Percentiles rank a stretch among this genome's conserved stretches.
Conservation (phyloP, 768 basidiomycete species). For the Cystobasidium tubakii region DNA sequence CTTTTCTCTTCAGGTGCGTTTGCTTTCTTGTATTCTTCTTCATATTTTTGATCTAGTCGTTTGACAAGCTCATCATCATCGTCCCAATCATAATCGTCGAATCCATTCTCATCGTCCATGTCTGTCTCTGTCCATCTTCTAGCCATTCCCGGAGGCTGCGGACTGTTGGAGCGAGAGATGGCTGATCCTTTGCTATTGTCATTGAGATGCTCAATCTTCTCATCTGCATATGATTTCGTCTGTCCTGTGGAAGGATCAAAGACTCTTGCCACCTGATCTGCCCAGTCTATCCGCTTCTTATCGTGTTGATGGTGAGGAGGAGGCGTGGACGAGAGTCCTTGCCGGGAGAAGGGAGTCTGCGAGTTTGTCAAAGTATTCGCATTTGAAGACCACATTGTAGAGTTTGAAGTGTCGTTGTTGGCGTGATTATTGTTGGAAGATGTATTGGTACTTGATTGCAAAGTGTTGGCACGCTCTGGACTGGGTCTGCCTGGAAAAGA, state of each 20-base stretch:
- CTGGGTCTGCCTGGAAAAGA: neutral
- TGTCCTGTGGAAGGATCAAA: neutral
- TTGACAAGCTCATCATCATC: constrained; percentile 70
- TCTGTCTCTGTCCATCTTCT: neutral
- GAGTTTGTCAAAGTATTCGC: constrained; percentile 8
- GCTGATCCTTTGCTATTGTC: neutral
- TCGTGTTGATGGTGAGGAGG: neutral
- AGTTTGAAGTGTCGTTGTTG: neutral
- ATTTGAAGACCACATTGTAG: neutral
- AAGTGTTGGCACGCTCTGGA: neutral
- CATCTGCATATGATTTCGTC: neutral
- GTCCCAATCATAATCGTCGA: constrained; percentile 58
- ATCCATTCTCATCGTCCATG: constrained; percentile 8
- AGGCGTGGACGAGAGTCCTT: neutral
- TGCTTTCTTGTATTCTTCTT: constrained; percentile 53
- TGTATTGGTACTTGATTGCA: neutral
- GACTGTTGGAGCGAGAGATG: neutral
- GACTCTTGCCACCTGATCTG: neutral
- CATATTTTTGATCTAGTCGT: constrained; percentile 62
- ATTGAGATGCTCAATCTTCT: neutral
- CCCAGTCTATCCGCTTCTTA: constrained; percentile 15
- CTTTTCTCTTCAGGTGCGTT: neutral
- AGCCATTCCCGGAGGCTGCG: neutral
- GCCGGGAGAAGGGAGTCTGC: neutral
- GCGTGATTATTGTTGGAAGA: neutral